A percentile compares a stretch with the other conserved stretches of the same genome.
Conservation (phyloP, 352 stramenopile species). For the Globisporangium rhizosaccharum region DNA sequence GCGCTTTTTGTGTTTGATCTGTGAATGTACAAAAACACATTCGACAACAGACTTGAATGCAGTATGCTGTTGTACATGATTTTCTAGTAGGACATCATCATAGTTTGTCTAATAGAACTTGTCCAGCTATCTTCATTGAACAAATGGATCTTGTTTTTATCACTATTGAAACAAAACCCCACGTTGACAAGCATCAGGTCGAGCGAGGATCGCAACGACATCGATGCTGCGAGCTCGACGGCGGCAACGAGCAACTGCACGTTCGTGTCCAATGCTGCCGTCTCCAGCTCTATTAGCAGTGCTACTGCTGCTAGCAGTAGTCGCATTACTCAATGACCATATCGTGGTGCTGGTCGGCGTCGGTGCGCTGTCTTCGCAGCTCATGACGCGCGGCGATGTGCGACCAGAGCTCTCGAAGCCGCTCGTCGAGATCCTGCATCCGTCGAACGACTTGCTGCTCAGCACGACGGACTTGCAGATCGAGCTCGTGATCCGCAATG, state of each 20-base stretch:
- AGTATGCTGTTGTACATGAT: too few relatives aligned
- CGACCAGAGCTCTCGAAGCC: conserved; percentile 20
- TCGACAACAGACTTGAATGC: too few relatives aligned
- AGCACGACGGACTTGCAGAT: conserved; percentile 41
- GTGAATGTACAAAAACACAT: not conserved
- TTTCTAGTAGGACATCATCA: too few relatives aligned
- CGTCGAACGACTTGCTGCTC: conserved; percentile 42
- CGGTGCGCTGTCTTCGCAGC: conserved; percentile 9
- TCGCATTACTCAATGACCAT: too few relatives aligned
- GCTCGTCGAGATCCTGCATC: conserved; percentile 56
- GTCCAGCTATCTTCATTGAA: too few relatives aligned
- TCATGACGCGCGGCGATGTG: conserved; percentile 26
- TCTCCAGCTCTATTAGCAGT: not conserved
- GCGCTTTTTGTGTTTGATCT: not conserved
- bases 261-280: not conserved
- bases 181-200: not conserved
- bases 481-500: conserved; percentile 39
- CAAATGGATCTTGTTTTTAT: not conserved
- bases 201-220: not conserved
- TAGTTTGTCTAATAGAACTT: too few relatives aligned
- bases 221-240: not conserved
- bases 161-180: not conserved
- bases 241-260: not conserved
- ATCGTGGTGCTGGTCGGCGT: not conserved
- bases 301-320: not conserved